Evolutionary conservation across 2,329 filamentous ascomycete species (phyloP), one percentile per base, ranked within the genome.

Genomic region (Zopfia rhizophila): DNA sequence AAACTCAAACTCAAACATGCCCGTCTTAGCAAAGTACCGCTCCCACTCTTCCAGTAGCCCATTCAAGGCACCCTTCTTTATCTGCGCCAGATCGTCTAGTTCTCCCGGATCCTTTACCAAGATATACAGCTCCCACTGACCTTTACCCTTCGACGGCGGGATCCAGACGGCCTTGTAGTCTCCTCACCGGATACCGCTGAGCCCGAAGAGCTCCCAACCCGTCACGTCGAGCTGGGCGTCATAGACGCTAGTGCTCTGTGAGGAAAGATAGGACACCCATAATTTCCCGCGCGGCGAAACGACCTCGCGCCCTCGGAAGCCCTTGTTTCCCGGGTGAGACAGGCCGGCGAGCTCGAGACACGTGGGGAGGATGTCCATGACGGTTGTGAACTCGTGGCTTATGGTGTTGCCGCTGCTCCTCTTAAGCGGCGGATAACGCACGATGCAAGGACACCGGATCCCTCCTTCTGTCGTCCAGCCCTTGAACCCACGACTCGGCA

Each of bases 151-250:
- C 14, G 77, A 81, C 44, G 78, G 79, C 1, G 79, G 81, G 37
- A 84, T 80, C 58, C 80, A 83, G 30, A 82, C 76, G 4, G 81
- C 81, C 61, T 84, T 84, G 75, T 78, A 85, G 55, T 81, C 75
- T 6, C 77, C 80, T 40, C 78, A 79, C 30, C 81, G 79, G 17
- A 83, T 74, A 0, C 82, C 82, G 2, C 76, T 77, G 2, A 77
- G 75, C 0, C 79, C 78, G 54, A 78, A 83, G 0, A 77, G 78
- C 51, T 85, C 81, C 81, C 82, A 84, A 17, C 81, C 82, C 38
- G n/a, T n/a, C n/a, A n/a, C n/a, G n/a, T n/a, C n/a, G n/a, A n/a
- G n/a, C n/a, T n/a, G n/a, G n/a, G n/a, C n/a, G n/a, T n/a, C n/a
- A n/a, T n/a, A n/a, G n/a, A n/a, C n/a, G n/a, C n/a, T n/a, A n/a